Percentiles rank a stretch among this genome's conserved stretches.
These are phyloP conservation scores for Cicer bijugum DNA, from an alignment of 306 rosid genomes.

Conservation along the genomic window DNA sequence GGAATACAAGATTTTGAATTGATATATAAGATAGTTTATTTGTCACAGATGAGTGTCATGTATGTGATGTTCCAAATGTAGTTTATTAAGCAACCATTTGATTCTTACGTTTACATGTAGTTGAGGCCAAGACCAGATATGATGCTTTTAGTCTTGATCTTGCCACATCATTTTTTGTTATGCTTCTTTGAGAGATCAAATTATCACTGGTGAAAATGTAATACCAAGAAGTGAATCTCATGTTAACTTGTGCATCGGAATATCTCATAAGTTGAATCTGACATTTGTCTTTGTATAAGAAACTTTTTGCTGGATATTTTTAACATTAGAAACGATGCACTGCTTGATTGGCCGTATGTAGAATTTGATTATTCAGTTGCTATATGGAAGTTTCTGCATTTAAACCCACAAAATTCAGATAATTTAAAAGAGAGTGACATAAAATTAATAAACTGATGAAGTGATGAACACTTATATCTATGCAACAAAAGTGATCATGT, in stretches of 20 bases:
- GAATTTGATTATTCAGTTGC: not conserved
- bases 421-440: slow-evolving; percentile 1
- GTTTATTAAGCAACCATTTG: not conserved
- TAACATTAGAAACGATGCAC: not conserved
- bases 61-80: not conserved
- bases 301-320: not conserved
- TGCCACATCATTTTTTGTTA: too few relatives aligned
- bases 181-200: too few relatives aligned
- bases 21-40: not conserved
- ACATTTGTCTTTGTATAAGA: not conserved
- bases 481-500: not conserved
- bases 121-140: too few relatives aligned
- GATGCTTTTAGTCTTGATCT: too few relatives aligned
- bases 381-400: not conserved
- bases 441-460: not conserved
- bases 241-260: not conserved
- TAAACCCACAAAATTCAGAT: not conserved
- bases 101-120: not conserved
- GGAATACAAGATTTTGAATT: not conserved
- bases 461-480: not conserved
- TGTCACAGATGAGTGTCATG: not conserved
- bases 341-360: not conserved
- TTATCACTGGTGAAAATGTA: not conserved
- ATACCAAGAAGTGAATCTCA: not conserved
- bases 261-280: not conserved